Conservation (phyloP, 176 grass and related monocot species). For the Cenchrus fungigraminus region DNA sequence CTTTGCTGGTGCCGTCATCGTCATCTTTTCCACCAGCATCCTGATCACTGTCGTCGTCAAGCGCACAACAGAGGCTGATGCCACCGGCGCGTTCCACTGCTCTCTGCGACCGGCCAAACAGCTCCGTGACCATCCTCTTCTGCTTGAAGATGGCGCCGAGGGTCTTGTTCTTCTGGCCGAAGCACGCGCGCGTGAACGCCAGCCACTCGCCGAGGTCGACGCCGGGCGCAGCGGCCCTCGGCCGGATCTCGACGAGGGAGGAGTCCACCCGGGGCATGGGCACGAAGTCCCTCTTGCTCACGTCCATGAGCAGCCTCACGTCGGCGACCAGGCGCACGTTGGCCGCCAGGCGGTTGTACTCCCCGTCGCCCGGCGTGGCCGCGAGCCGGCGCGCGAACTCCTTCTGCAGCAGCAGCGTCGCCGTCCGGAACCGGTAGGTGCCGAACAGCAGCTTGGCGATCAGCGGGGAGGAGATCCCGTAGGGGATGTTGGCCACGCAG, state of each 20-base stretch:
- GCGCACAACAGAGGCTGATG: not conserved
- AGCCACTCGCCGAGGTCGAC: conserved; percentile 77
- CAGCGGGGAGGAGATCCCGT: conserved; percentile 79
- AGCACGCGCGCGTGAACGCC: conserved; percentile 75
- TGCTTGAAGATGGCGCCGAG: conserved; percentile 92
- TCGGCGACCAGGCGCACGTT: conserved; percentile 67
- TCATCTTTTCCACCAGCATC: not conserved
- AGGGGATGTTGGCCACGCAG: conserved; percentile 92
- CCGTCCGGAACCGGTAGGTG: conserved; percentile 55
- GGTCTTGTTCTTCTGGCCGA: conserved; percentile 89
- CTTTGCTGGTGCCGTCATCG: conserved; percentile 14
- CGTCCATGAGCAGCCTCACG: conserved; percentile 64
- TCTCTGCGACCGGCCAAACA: conserved; percentile 43
- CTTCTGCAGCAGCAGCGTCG: conserved; percentile 81
- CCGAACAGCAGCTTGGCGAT: conserved; percentile 87
- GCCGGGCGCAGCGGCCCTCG: not conserved
- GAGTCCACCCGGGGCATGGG: conserved; percentile 87
- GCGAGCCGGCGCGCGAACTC: conserved; percentile 78
- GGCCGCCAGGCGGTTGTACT: conserved; percentile 85
- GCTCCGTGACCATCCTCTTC: conserved; percentile 76
- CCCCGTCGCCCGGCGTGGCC: conserved; percentile 66
- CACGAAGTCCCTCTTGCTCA: conserved; percentile 82
- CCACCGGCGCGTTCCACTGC: not conserved
- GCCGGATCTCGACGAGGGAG: conserved; percentile 74
- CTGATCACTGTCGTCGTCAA: not conserved